Evolutionary conservation across 2,329 filamentous ascomycete species (phyloP).

Genomic region (Fusarium verrucosum): DNA sequence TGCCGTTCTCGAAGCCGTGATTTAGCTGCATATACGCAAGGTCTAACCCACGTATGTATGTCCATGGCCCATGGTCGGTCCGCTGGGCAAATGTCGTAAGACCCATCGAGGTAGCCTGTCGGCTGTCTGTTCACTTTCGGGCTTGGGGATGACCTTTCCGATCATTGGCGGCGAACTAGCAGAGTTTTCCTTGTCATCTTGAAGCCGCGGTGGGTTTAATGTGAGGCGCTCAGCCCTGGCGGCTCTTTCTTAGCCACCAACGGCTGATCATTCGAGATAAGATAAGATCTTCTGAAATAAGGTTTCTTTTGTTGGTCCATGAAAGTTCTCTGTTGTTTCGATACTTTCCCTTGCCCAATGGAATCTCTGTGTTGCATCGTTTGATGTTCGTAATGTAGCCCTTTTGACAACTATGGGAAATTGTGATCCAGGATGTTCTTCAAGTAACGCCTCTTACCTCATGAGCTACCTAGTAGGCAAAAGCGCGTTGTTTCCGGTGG

Average conservation of each 20-base stretch:
- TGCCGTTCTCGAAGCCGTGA: background rate
- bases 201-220: background rate
- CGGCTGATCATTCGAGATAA: constrained; percentile 13
- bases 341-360: background rate
- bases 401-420: background rate
- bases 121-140: background rate
- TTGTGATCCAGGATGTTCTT: background rate
- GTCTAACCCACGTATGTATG: background rate
- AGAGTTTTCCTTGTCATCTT: background rate
- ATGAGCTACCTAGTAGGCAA: background rate
- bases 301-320: background rate
- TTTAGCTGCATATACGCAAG: background rate
- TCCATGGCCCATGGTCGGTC: background rate
- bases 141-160: background rate
- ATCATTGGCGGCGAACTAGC: background rate
- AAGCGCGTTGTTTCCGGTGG: background rate
- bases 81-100: background rate
- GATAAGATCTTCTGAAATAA: constrained; percentile 10
- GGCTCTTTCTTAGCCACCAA: background rate
- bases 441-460: background rate
- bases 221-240: constrained; percentile 16
- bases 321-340: background rate
- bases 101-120: background rate
- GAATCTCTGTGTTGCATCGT: background rate
- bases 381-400: background rate